Evolutionary conservation across 2,329 filamentous ascomycete species (phyloP).

Genomic region (Epichloe bromicola): DNA sequence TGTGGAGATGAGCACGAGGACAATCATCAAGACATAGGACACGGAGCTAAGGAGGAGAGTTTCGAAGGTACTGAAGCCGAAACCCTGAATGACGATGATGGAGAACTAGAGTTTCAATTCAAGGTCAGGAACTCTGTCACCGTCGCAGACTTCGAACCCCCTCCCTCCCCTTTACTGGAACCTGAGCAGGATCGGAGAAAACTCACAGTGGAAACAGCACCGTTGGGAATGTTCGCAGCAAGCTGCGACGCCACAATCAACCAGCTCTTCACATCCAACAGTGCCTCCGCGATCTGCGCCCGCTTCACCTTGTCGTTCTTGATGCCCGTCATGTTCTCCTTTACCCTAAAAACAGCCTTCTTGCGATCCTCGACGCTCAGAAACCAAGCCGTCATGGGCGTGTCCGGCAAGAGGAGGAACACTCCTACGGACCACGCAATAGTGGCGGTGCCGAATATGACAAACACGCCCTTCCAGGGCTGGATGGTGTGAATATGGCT

Average conservation of each 20-base stretch:
- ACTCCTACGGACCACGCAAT: constrained; percentile 11
- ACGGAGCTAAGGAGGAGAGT: constrained; percentile 11
- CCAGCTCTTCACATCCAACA: constrained; percentile 16
- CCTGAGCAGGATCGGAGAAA: background rate
- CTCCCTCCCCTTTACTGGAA: too few relatives aligned
- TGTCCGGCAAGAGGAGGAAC: constrained; percentile 12
- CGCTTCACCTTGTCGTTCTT: constrained; percentile 16
- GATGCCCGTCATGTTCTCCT: constrained; percentile 22
- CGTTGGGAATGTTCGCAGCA: constrained; percentile 17
- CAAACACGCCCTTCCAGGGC: constrained; percentile 16
- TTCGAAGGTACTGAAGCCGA: constrained; percentile 13
- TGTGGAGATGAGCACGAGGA: constrained; percentile 13
- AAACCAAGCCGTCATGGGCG: constrained; percentile 15
- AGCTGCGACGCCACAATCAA: constrained; percentile 14
- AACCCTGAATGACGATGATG: constrained; percentile 13
- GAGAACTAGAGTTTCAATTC: constrained; percentile 11
- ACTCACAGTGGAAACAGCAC: constrained; percentile 15
- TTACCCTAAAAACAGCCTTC: constrained; percentile 18
- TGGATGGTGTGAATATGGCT: constrained; percentile 13
- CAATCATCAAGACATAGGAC: constrained; percentile 11
- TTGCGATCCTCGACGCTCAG: constrained; percentile 15
- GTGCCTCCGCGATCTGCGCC: constrained; percentile 12
- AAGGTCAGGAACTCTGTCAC: background rate
- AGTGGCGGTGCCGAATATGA: constrained; percentile 14
- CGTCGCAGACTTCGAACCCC: too few relatives aligned